Conservation (phyloP, 192 early-diverging fungal genomes). For the Backusella liffmaniae region DNA sequence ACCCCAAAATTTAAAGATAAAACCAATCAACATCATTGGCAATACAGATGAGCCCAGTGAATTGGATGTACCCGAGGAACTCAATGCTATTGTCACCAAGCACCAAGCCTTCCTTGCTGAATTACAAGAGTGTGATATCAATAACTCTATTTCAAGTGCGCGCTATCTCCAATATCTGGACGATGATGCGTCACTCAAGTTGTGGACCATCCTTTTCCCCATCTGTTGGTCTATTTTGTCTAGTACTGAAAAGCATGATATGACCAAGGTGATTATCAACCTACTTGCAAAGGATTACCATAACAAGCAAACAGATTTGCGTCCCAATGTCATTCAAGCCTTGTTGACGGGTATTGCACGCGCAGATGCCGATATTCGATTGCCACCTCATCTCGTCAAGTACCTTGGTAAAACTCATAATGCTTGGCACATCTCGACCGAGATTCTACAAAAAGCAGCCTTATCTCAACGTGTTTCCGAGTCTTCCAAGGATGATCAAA, state of each 20-base stretch:
- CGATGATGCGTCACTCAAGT: constrained; percentile 59
- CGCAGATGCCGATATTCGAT: constrained; percentile 66
- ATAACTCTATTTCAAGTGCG: constrained; percentile 55
- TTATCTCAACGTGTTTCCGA: constrained; percentile 41
- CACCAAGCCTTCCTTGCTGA: constrained; percentile 65
- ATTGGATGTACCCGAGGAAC: constrained; percentile 31
- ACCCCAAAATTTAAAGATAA: constrained; percentile 45
- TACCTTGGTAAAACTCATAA: constrained; percentile 91
- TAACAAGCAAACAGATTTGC: constrained; percentile 65
- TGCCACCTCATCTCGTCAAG: constrained; percentile 93
- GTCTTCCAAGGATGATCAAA: constrained; percentile 79
- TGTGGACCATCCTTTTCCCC: constrained; percentile 89
- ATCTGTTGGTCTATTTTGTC: constrained; percentile 75
- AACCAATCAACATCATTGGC: constrained; percentile 32
- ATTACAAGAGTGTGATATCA: constrained; percentile 48
- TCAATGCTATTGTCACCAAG: constrained; percentile 44
- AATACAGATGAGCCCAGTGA: not conserved
- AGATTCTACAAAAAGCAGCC: constrained; percentile 77
- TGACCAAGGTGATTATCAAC: constrained; percentile 78
- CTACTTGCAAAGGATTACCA: constrained; percentile 94
- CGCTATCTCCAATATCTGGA: constrained; percentile 69
- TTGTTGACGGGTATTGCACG: constrained; percentile 83
- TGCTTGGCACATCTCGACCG: constrained; percentile 88
- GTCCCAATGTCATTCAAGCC: constrained; percentile 96
- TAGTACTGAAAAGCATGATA: constrained; percentile 77